These are phyloP conservation scores for Heterobasidion occidentale DNA, from an alignment of 1,284 basidiomycete species.

Conservation along the genomic window DNA sequence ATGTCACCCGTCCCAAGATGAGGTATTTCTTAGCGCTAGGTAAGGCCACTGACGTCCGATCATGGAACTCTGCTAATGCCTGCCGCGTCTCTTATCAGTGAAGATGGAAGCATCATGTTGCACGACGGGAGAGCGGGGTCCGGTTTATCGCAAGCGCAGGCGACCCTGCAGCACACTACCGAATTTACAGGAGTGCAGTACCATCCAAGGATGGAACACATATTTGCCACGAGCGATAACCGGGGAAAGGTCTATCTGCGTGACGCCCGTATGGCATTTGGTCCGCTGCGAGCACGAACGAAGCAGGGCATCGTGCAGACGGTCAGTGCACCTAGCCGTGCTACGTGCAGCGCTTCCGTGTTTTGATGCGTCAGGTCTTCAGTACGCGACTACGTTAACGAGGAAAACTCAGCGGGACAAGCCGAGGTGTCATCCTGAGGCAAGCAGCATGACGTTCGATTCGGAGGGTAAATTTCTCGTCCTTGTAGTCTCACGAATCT, in stretches of 20 bases:
- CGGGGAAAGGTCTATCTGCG: slow-evolving; percentile 52
- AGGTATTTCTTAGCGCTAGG: slow-evolving; percentile 62
- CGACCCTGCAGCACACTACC: slow-evolving; percentile 38
- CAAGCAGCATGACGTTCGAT: slow-evolving; percentile 60
- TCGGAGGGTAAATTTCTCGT: slow-evolving; percentile 37
- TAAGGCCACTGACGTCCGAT: slow-evolving; percentile 17
- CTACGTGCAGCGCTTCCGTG: neutral
- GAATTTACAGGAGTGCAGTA: slow-evolving; percentile 58
- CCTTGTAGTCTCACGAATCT: neutral
- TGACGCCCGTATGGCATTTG: slow-evolving; percentile 75
- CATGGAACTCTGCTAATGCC: neutral
- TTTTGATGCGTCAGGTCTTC: slow-evolving; percentile 2
- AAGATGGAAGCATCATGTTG: slow-evolving; percentile 58
- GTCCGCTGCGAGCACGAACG: slow-evolving; percentile 32
- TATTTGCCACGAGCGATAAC: slow-evolving; percentile 59
- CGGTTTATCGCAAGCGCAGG: slow-evolving; percentile 31
- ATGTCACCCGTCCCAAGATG: slow-evolving; percentile 56
- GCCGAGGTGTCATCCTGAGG: slow-evolving; percentile 47
- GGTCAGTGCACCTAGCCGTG: slow-evolving; percentile 21
- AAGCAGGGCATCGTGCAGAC: slow-evolving; percentile 46
- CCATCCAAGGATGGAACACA: slow-evolving; percentile 54
- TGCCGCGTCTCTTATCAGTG: slow-evolving; percentile 27
- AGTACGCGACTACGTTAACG: slow-evolving; percentile 58
- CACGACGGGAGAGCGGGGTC: slow-evolving; percentile 42
- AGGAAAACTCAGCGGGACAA: slow-evolving; percentile 19